Base-by-base conservation (phyloP, 768 basidiomycete species). In the Lentinula sp. region DNA sequence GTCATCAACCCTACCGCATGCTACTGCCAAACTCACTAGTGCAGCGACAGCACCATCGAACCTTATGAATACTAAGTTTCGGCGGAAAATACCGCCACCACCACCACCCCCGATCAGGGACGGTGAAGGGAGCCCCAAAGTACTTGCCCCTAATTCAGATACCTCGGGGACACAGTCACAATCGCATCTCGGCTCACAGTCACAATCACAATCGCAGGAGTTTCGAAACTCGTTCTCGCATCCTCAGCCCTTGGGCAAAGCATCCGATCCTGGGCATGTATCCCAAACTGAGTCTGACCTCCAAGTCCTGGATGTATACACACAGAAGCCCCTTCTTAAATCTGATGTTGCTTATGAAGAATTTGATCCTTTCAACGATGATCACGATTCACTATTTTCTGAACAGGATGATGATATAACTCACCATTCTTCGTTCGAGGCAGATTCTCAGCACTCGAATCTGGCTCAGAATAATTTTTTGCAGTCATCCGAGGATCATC, bases 131-230 rank as follows among this genome's bases (percentile, higher is more conserved):
- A 41, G 36, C 32, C 49, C 48, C 16, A 43, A 28, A 28, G 39
- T 60, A 39, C 20, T 60, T 10, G 59, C 39, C 8, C 59, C 59
- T 10, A 52, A 60, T 15, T 60, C 59, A 35, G 59, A 60, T 52
- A 60, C 59, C 12, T 60, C 59, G 16, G 59, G 59, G 4, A 60
- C 59, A 9, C 48, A 51, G 16, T 60, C 59, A 23, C 59, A 60
- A 49, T 60, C 59, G 7, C 59, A 52, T 10, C 4, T 10, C 55
- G 59, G 36, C 60, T 59, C 58, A 57, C 56, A 41, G 41, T 48
- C 32, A 23, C 58, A 57, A 49, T 67, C 50, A 36, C 54, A 42
- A 56, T 51, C 59, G 23, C 36, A 52, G 9, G 20, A 9, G 10
- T 45, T 46, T 35, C 23, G 8, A 45, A 13, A 6, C 28, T 15